Evolutionary conservation across 495 filamentous ascomycete genomes (phyloP).

Genomic region (Tetracladium setigerum): DNA sequence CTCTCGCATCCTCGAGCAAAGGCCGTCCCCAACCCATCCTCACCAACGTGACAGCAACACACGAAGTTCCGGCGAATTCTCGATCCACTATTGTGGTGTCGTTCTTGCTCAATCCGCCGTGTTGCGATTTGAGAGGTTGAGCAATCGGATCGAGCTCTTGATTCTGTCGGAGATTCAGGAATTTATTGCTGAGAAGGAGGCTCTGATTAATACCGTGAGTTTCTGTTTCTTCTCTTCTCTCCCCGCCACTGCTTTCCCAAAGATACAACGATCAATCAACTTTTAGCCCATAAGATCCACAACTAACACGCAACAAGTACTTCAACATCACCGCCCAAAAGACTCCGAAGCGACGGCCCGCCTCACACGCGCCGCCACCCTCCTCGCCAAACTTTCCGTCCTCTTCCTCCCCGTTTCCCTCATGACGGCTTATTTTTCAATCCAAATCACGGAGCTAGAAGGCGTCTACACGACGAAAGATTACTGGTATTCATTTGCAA

Average conservation of each 20-base stretch:
- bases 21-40: slow-evolving; percentile 19
- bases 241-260: background rate
- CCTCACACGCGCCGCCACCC: slow-evolving; percentile 72
- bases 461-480: slow-evolving; percentile 48
- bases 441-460: slow-evolving; percentile 53
- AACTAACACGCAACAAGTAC: slow-evolving; percentile 41
- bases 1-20: slow-evolving; percentile 54
- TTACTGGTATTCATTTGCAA: slow-evolving; percentile 69
- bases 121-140: slow-evolving; percentile 67
- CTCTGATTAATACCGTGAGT: slow-evolving; percentile 55
- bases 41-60: background rate
- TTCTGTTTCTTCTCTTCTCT: background rate
- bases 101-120: slow-evolving; percentile 55
- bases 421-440: slow-evolving; percentile 79
- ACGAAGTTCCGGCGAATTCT: too few species aligned
- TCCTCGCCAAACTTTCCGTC: slow-evolving; percentile 68
- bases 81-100: slow-evolving; percentile 30
- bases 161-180: slow-evolving; percentile 76
- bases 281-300: slow-evolving; percentile 5
- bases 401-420: slow-evolving; percentile 79
- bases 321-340: slow-evolving; percentile 82
- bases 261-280: slow-evolving; percentile 4
- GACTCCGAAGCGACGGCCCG: slow-evolving; percentile 73
- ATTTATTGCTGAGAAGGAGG: slow-evolving; percentile 70
- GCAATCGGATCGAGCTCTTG: slow-evolving; percentile 69